These are phyloP conservation scores for Aaosphaeria pasadenensis DNA, from an alignment of 2,329 filamentous ascomycete genomes.

Conservation along the genomic window DNA sequence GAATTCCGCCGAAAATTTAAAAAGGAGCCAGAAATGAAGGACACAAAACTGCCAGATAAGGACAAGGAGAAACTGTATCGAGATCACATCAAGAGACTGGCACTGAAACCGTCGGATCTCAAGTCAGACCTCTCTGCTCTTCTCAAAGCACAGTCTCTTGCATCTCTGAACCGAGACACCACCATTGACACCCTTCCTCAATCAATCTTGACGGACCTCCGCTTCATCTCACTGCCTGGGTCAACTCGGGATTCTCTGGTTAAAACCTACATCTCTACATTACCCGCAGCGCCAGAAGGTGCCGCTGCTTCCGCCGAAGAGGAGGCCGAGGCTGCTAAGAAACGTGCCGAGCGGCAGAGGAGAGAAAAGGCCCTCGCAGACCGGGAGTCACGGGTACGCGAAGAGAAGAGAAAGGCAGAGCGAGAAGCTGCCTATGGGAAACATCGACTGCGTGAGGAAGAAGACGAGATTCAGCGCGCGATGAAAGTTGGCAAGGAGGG, in stretches of 20 bases:
- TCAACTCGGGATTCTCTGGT: conserved; percentile 62
- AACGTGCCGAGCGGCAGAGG: conserved; percentile 35
- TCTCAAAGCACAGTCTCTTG: conserved; percentile 59
- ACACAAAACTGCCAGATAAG: conserved; percentile 58
- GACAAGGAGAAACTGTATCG: conserved; percentile 78
- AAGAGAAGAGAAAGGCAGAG: conserved; percentile 60
- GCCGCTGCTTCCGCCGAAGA: conserved; percentile 45
- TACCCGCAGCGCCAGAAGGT: conserved; percentile 57
- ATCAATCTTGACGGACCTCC: conserved; percentile 62
- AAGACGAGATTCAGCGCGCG: conserved; percentile 65
- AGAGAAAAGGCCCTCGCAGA: conserved; percentile 67
- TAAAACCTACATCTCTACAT: conserved; percentile 62
- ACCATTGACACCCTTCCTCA: conserved; percentile 58
- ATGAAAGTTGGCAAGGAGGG: conserved; percentile 68
- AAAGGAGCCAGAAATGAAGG: conserved; percentile 77
- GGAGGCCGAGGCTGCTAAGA: conserved; percentile 47
- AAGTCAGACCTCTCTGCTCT: conserved; percentile 62
- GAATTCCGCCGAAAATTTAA: conserved; percentile 92
- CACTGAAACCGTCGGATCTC: conserved; percentile 55
- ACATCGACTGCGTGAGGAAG: conserved; percentile 62
- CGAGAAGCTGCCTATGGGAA: conserved; percentile 60
- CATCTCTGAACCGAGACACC: conserved; percentile 59
- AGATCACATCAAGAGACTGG: conserved; percentile 65
- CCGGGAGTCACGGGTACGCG: conserved; percentile 59
- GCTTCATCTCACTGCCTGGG: conserved; percentile 66